Conservation (phyloP, 2,329 filamentous ascomycete species). For the Falciphora oryzae region DNA sequence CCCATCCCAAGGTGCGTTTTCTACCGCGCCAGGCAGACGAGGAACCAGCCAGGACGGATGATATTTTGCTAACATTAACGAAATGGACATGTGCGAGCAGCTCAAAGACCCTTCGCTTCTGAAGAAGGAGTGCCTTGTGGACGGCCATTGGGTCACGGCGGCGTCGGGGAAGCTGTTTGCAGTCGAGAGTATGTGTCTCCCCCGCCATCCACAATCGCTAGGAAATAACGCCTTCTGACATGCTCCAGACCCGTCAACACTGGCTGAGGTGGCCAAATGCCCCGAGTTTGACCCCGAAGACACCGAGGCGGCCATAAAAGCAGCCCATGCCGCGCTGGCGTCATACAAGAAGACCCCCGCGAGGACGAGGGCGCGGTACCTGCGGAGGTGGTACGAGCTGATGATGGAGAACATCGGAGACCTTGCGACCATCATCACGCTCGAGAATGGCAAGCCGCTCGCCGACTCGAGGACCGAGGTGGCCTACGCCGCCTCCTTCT, state of each 20-base stretch:
- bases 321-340: constrained; percentile 35
- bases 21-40: too few relatives aligned
- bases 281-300: constrained; percentile 45
- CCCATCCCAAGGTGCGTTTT: background rate
- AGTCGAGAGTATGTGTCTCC: constrained; percentile 9
- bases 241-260: constrained; percentile 37
- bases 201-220: too few relatives aligned
- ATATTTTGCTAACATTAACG: background rate
- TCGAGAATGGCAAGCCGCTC: constrained; percentile 65
- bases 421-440: constrained; percentile 54
- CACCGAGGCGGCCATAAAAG: constrained; percentile 40
- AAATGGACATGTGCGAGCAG: background rate
- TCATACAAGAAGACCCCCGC: constrained; percentile 50
- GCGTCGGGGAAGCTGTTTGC: constrained; percentile 11
- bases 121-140: constrained; percentile 12
- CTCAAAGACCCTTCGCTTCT: constrained; percentile 11
- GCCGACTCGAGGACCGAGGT: constrained; percentile 56
- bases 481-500: constrained; percentile 52
- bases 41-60: too few relatives aligned
- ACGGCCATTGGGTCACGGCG: constrained; percentile 12
- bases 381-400: constrained; percentile 63
- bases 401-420: constrained; percentile 62
- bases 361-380: constrained; percentile 31
- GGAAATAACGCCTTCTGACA: background rate
- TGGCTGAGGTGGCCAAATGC: constrained; percentile 41